Evolutionary conservation across 495 filamentous ascomycete genomes (phyloP).

Genomic region (Antarctomyces pellizariae): DNA sequence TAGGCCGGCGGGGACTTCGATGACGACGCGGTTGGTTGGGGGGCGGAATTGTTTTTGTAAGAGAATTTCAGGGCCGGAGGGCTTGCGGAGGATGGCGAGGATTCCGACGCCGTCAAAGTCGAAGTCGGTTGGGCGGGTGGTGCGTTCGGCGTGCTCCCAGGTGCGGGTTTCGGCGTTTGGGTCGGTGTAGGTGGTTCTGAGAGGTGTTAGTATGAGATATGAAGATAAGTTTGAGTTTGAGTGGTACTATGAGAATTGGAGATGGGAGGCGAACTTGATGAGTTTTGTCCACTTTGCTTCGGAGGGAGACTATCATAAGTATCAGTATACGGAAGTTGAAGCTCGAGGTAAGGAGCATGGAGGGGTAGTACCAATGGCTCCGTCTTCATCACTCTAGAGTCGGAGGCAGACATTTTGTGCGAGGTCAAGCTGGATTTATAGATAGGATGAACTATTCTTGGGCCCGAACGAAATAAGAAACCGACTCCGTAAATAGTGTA

Average conservation of each 20-base stretch:
- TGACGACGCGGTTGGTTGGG: conserved; percentile 49
- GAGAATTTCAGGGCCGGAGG: conserved; percentile 44
- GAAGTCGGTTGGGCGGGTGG: conserved; percentile 41
- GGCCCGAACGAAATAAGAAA: no score
- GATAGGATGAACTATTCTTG: no score
- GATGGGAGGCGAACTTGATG: conserved; percentile 15
- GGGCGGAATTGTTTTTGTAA: conserved; percentile 80
- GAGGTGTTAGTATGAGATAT: conserved; percentile 3
- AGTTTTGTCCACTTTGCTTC: conserved; percentile 61
- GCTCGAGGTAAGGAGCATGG: conserved; percentile 9
- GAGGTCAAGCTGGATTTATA: no score
- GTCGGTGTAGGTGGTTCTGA: conserved; percentile 48
- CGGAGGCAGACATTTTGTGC: conserved; percentile 14
- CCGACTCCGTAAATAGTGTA: no score
- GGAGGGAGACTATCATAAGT: background rate
- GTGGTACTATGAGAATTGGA: background rate
- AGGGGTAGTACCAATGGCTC: conserved; percentile 23
- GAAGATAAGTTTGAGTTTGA: background rate
- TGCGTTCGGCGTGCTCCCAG: conserved; percentile 66
- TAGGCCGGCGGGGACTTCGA: conserved; percentile 73
- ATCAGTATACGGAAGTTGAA: background rate
- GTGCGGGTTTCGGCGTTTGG: conserved; percentile 41
- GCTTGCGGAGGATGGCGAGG: conserved; percentile 59
- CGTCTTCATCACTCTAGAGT: conserved; percentile 25
- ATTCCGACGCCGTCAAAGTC: conserved; percentile 82